Percentiles rank a stretch among this genome's conserved stretches.
Conservation (phyloP, 306 rosid genomes). For the Potentilla sterilis region DNA sequence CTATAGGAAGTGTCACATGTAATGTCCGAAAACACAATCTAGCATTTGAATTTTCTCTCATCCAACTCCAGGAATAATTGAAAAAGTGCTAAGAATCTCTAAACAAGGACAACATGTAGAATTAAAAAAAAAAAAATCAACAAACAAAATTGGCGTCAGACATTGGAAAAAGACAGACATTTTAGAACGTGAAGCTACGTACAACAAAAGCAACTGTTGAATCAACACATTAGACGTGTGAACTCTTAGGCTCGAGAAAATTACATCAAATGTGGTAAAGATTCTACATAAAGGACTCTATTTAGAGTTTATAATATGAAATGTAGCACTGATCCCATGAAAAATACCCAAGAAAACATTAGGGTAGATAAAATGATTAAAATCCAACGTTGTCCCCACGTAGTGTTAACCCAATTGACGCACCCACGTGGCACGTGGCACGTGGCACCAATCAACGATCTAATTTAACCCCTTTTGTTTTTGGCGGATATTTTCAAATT, state of each 20-base stretch:
- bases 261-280: no score
- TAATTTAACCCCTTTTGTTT: background rate
- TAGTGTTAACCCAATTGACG: conserved; percentile 29
- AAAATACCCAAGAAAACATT: no score
- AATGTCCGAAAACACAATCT: background rate
- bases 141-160: background rate
- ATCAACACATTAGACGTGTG: background rate
- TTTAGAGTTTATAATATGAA: background rate
- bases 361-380: background rate
- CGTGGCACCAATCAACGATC: conserved; percentile 25
- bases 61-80: background rate
- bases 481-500: background rate
- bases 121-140: background rate
- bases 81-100: background rate
- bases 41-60: background rate
- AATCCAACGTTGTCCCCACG: conserved; percentile 36
- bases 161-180: background rate
- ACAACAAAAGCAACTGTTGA: no score
- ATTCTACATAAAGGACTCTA: no score
- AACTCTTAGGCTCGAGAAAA: no score
- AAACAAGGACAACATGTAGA: rapidly evolving
- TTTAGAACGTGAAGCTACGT: background rate
- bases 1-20: background rate
- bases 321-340: background rate
- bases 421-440: conserved; percentile 56